Evolutionary conservation across 495 filamentous ascomycete genomes (phyloP).

Genomic region (Tuber microsphaerosporum): DNA sequence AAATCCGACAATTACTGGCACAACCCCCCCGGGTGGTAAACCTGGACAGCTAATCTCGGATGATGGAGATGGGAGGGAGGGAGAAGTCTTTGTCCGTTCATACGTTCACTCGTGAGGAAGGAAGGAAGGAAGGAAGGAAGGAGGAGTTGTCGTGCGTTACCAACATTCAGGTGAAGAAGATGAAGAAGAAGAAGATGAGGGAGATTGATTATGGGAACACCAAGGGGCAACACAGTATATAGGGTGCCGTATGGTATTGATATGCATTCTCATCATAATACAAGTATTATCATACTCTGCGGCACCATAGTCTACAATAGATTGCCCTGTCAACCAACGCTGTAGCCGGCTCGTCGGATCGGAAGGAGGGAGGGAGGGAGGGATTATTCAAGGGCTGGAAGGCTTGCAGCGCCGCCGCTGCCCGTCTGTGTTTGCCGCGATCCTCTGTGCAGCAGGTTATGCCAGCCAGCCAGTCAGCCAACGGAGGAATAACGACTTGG

Average conservation of each 20-base stretch:
- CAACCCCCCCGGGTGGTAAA: neutral
- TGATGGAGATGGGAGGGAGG: neutral
- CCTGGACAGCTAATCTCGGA: neutral
- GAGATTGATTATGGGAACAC: neutral
- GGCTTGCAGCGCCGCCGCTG: neutral
- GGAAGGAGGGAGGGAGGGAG: neutral
- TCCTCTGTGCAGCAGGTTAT: conserved; percentile 20
- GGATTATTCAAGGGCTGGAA: neutral
- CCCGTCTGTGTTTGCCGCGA: conserved; percentile 5
- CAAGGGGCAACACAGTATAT: neutral
- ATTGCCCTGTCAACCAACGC: too few species aligned
- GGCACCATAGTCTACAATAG: neutral
- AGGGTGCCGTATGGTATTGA: neutral
- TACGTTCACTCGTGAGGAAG: neutral
- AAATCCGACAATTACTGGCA: conserved; percentile 13
- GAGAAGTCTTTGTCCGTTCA: conserved; percentile 1
- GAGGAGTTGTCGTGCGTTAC: neutral
- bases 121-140: neutral
- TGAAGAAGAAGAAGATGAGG: neutral
- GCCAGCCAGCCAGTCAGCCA: neutral
- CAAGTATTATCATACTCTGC: neutral
- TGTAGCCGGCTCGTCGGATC: conserved; percentile 14
- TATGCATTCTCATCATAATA: too few species aligned
- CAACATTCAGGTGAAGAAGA: neutral
- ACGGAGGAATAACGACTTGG: neutral